Base-by-base conservation (phyloP, 805 yeast genomes). In the Blastobotrys americana region DNA sequence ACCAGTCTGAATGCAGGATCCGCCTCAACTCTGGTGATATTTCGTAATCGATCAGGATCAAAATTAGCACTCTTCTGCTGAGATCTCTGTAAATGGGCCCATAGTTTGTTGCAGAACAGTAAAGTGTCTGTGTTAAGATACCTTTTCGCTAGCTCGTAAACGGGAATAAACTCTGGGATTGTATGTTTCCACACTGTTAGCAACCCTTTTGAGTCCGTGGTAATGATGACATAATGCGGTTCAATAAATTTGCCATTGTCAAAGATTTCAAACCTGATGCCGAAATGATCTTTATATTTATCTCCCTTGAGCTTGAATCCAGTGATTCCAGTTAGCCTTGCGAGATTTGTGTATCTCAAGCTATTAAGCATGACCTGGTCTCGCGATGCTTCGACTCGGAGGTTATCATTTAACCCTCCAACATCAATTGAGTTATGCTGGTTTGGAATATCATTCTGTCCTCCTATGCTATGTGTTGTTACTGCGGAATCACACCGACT, bases 11-110 rank as follows among this genome's bases (percentile, higher is more conserved):
- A 43, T 2, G 53, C 43, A 3, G 44, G 41, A 18, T 52, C 55
- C 3, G 41, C 44, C 28, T 52, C 49, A 3, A 52, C 43, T 4
- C 21, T 17, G 17, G 22, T 18, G 34, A 48, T 46, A 16, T 39
- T 38, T 4, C 44, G 44, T 23, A 41, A 85, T 0, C 95, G 95
- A 63, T 86, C 94, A 42, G 84, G 65, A 50, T 25, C 31, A 25
- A 25, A 25, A 13, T 13, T 25, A 8, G 31, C 4, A 16, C 38
- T 5, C n/a, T 19, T 16, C 18, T 22, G 15, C 18, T 35, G n/a
- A 15, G 19, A n/a, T 20, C 38, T 20, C 22, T 35, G 77, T 16
- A 87, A 54, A 0, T 80, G 80, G 13, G 33, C 15, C 8, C 51
- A 43, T 10, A 52, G 42, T n/a, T 37, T n/a, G 19, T n/a, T 42